A percentile compares a stretch with the other conserved stretches of the same genome.
These are phyloP conservation scores for Tanacetum coccineum DNA, from an alignment of 129 eudicot species.

Conservation along the genomic window DNA sequence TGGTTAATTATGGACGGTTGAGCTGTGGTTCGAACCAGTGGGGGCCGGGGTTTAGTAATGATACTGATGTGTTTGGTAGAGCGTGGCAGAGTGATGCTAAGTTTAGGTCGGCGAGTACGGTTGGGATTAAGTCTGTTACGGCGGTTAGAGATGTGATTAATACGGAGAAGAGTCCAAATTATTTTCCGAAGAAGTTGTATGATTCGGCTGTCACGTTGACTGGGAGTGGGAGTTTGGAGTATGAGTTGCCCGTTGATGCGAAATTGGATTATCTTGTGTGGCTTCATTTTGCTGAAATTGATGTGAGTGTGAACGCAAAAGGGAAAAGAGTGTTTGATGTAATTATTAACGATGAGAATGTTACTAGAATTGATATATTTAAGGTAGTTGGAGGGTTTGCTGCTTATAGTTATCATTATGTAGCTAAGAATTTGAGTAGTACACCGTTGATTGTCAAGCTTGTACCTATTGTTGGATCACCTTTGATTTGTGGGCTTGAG, in stretches of 20 bases:
- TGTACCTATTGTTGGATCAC: conserved; percentile 65
- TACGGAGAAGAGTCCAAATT: conserved; percentile 53
- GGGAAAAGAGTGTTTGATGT: conserved; percentile 92
- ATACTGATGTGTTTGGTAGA: conserved; percentile 66
- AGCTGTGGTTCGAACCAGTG: conserved; percentile 70
- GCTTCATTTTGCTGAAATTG: conserved; percentile 96
- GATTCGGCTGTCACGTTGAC: conserved; percentile 50
- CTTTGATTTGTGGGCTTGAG: conserved; percentile 80
- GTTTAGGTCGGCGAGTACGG: conserved; percentile 33
- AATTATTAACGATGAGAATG: conserved; percentile 63
- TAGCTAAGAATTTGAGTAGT: conserved; percentile 73
- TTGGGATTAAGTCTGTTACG: conserved; percentile 37
- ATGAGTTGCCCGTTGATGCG: conserved; percentile 81
- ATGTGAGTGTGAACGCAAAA: conserved; percentile 58
- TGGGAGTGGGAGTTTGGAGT: conserved; percentile 52
- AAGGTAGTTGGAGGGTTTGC: conserved; percentile 83
- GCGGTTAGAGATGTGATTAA: conserved; percentile 44
- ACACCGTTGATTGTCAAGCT: conserved; percentile 61
- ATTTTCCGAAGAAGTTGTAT: conserved; percentile 71
- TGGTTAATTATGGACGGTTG: conserved; percentile 85
- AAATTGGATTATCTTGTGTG: conserved; percentile 82
- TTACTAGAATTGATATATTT: conserved; percentile 68
- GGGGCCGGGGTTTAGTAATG: conserved; percentile 95
- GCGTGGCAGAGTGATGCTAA: conserved; percentile 73
- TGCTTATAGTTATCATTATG: conserved; percentile 62